A percentile compares a stretch with the other conserved stretches of the same genome.
These are phyloP conservation scores for Manihot esculenta DNA, from an alignment of 441 rosid species.

Conservation along the genomic window DNA sequence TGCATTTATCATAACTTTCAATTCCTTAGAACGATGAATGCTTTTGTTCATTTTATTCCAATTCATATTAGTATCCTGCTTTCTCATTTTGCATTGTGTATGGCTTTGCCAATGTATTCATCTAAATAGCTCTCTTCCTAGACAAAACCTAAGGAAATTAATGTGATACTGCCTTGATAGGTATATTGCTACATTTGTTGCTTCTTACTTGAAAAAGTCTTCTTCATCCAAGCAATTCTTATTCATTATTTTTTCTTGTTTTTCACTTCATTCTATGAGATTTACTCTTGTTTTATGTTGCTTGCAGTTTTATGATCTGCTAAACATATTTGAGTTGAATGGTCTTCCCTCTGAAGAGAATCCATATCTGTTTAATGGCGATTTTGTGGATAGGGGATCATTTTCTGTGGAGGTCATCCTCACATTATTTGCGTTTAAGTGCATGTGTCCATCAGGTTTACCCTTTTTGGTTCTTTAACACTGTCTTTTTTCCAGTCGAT, in stretches of 20 bases:
- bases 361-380: constrained; percentile 95
- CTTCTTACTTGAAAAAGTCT: too few species aligned
- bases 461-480: neutral
- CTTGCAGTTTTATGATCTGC: constrained; percentile 91
- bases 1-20: too few species aligned
- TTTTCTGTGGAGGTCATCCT: constrained; percentile 96
- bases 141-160: too few species aligned
- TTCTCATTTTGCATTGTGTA: too few species aligned
- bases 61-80: too few species aligned
- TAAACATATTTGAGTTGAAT: constrained; percentile 91
- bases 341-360: constrained; percentile 98
- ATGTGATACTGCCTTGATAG: too few species aligned
- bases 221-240: constrained; percentile 18
- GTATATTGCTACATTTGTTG: too few species aligned
- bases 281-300: constrained; percentile 22
- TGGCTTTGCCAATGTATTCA: too few species aligned
- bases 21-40: too few species aligned
- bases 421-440: constrained; percentile 90
- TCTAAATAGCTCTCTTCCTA: too few species aligned
- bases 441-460: constrained; percentile 91
- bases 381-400: constrained; percentile 98
- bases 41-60: too few species aligned
- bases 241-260: constrained; percentile 10
- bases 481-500: neutral
- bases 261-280: constrained; percentile 4